Percentiles rank a stretch among this genome's conserved stretches.
phyloP scores from a whole-genome alignment of 75 land plant genomes.

The Chamaecyparis obtusa region DNA sequence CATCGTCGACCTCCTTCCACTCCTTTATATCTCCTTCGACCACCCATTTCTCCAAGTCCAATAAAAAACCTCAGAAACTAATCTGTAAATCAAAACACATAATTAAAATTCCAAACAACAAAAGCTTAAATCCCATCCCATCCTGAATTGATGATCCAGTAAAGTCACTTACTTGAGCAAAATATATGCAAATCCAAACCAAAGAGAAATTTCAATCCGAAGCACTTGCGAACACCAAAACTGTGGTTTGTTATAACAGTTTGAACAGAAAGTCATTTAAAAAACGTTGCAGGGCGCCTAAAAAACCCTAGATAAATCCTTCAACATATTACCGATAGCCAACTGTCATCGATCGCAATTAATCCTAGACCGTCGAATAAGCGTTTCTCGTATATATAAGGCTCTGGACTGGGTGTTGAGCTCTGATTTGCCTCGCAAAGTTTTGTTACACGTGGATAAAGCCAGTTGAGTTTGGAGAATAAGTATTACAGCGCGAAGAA shows the following conservation, averaged over 20 bases:
- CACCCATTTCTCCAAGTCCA: background rate
- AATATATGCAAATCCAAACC: background rate
- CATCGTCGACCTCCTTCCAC: background rate
- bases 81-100: background rate
- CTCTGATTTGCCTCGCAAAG: no score
- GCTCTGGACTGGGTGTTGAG: no score
- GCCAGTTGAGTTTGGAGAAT: no score
- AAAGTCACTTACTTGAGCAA: background rate
- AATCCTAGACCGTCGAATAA: no score
- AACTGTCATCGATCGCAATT: background rate
- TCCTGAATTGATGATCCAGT: background rate
- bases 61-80: background rate
- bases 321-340: background rate
- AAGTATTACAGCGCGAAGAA: no score
- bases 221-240: background rate
- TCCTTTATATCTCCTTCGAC: background rate
- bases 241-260: background rate
- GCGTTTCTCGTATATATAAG: no score
- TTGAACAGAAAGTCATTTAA: background rate
- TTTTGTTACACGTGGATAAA: no score
- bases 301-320: constrained; percentile 2
- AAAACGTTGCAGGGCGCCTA: background rate
- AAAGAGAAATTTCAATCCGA: background rate
- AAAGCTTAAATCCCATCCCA: background rate
- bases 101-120: background rate